Base-by-base conservation (phyloP, 169 alveolate genomes). In the Perkinsus olseni region DNA sequence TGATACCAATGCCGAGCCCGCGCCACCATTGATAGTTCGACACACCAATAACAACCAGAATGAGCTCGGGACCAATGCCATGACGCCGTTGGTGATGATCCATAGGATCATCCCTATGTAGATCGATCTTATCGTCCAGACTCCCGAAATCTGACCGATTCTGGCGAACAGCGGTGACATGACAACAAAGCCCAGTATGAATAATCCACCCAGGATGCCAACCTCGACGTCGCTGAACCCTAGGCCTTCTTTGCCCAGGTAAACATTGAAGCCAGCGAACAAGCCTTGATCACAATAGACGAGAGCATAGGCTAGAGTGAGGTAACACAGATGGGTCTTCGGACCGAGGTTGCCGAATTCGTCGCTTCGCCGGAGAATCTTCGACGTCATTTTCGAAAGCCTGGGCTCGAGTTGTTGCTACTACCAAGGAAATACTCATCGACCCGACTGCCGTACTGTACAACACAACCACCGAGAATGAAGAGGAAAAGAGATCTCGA, bases 131-230 rank as follows among this genome's bases (percentile, higher is more conserved):
- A 93, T 45, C 6, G 62, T 45, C 62, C 62, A 45, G 6, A 45
- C 62, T 6, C 24, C 24, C 62, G 62, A 45, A 40, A n/a, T 50
- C 31, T 93, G 94, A 13, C 94, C 37, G 36, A 31, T n/a, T 34
- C 93, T n/a, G 74, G 94, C 94, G 94, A 74, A 93, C 13, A 93
- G 36, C 11, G 94, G 94, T 31, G 94, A 45, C 38, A 94, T 92
- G 10, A 93, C 4, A 92, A 93, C 93, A 37, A 37, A 93, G 8
- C 94, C 94, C 38, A 93, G 45, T 45, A 93, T 93, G 93, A 93
- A 93, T 24, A 93, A 6, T 10, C 94, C 92, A 36, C 94, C 94
- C 36, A 93, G 24, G 17, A 39, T 37, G 1, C 94, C 94, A 28
- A 94, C 82, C 38, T 93, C 51, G 17, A 45, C 62, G 17, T 45